A percentile compares a stretch with the other conserved stretches of the same genome.
These are phyloP conservation scores for Ligustrum vulgare DNA, from an alignment of 257 asterid species.

Conservation along the genomic window DNA sequence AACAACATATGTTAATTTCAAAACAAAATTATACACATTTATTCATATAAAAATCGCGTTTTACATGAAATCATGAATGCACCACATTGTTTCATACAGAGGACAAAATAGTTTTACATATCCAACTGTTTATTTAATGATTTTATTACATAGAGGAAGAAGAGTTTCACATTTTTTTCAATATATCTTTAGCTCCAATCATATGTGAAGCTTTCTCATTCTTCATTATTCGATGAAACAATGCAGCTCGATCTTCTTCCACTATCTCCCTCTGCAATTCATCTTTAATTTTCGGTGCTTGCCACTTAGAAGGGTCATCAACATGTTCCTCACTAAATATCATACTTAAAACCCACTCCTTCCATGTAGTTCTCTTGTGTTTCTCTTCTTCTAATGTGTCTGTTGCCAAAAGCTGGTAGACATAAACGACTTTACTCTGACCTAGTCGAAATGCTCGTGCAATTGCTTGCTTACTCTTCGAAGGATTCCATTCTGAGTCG, in stretches of 20 bases:
- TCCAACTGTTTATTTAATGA: background rate
- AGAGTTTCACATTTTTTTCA: conserved; percentile 32
- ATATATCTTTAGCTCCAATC: conserved; percentile 64
- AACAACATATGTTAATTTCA: no score
- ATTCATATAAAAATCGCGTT: no score
- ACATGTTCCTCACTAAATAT: conserved; percentile 89
- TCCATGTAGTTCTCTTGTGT: conserved; percentile 89
- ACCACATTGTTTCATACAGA: background rate
- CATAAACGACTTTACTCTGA: conserved; percentile 91
- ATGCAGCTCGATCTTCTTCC: conserved; percentile 85
- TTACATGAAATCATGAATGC: no score
- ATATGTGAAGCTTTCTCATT: conserved; percentile 93
- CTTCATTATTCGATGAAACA: conserved; percentile 88
- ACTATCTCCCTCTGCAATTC: conserved; percentile 90
- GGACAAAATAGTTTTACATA: background rate
- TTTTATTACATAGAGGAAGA: background rate
- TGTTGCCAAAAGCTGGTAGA: conserved; percentile 82
- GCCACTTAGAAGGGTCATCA: conserved; percentile 96
- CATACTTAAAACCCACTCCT: conserved; percentile 99
- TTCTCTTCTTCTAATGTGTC: conserved; percentile 92
- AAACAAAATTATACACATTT: no score
- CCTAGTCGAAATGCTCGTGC: conserved; percentile 96
- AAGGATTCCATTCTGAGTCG: conserved; percentile 98
- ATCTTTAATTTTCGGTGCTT: conserved; percentile 90
- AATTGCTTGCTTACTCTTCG: conserved; percentile 95